Base-by-base conservation (phyloP, 345 rosid species). In the Citrus reticulata region DNA sequence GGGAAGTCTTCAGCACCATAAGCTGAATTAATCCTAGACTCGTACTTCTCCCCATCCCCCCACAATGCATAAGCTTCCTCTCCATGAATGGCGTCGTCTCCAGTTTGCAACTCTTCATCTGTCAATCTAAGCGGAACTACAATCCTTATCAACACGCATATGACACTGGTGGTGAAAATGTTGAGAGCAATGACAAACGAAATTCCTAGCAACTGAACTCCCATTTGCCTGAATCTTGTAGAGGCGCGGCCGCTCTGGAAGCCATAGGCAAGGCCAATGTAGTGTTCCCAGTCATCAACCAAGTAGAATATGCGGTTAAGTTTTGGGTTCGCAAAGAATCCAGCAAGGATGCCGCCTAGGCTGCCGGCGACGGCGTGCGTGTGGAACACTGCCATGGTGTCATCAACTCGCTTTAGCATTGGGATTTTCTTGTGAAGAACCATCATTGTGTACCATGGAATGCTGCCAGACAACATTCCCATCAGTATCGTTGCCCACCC, bases 381-480 rank as follows among this genome's bases (percentile, higher is more conserved):
- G 85, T 90, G 95, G 88, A 91, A 91, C 9, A 90, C 88, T 1
- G 93, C 92, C 92, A 88, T 88, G 39, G 95, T 90, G 82, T 90
- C 92, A 39, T 90, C 90, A 14, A 91, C 85, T 77, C 87, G 90
- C 81, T 86, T 87, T 10, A 91, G 85, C 59, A 90, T 74, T 87
- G 88, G 78, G 46, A 91, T 65, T 68, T 81, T 87, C 87, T 91
- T 90, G 90, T 87, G 95, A 60, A 88, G 90, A 71, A 91, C 93
- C 93, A 88, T 90, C 95, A 90, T 90, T 3, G 88, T 85, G 89
- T 85, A 91, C 95, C 93, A 88, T 37, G 95, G 91, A 61, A 90
- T 90, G 88, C 92, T 85, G 22, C 95, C 95, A 2, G 93, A 91
- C 83, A 90, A 60, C 7, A 88, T 65, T 61, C 95, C 91, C 93